These are phyloP conservation scores for Naganishia onofrii DNA, from an alignment of 768 basidiomycete genomes.

Conservation along the genomic window DNA sequence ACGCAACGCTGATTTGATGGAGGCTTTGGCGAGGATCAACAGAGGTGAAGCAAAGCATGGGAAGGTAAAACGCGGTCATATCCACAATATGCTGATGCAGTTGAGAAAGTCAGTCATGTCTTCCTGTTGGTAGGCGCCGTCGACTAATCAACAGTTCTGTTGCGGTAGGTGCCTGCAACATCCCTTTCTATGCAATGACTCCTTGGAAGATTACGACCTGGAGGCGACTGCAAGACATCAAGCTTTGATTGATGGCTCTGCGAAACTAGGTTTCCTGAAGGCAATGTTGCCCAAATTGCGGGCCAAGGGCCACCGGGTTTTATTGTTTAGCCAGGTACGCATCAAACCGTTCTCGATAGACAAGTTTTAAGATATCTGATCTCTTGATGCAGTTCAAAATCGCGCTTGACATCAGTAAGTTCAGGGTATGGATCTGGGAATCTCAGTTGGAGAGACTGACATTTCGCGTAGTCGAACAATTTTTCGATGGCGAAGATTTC, in stretches of 20 bases:
- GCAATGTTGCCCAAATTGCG: slow-evolving; percentile 76
- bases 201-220: slow-evolving; percentile 71
- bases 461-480: slow-evolving; percentile 68
- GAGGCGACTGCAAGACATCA: slow-evolving; percentile 65
- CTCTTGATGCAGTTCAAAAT: slow-evolving; percentile 69
- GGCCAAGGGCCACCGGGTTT: slow-evolving; percentile 77
- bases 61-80: slow-evolving; percentile 6
- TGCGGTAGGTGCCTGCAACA: slow-evolving; percentile 75
- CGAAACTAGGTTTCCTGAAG: slow-evolving; percentile 78
- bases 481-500: slow-evolving; percentile 72
- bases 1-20: slow-evolving; percentile 51
- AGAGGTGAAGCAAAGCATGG: slow-evolving; percentile 1
- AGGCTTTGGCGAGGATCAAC: slow-evolving; percentile 31
- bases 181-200: slow-evolving; percentile 76
- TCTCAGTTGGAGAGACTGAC: not conserved
- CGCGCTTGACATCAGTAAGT: slow-evolving; percentile 65
- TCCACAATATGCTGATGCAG: slow-evolving; percentile 77
- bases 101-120: slow-evolving; percentile 66
- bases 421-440: not conserved
- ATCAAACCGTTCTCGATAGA: not conserved
- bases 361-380: slow-evolving; percentile 11
- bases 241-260: slow-evolving; percentile 75
- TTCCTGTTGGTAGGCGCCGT: slow-evolving; percentile 28
- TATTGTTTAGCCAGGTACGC: slow-evolving; percentile 84
- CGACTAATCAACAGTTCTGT: slow-evolving; percentile 4